These are phyloP conservation scores for Alternaria ventricosa DNA, from an alignment of 2,329 filamentous ascomycete genomes.

Conservation along the genomic window DNA sequence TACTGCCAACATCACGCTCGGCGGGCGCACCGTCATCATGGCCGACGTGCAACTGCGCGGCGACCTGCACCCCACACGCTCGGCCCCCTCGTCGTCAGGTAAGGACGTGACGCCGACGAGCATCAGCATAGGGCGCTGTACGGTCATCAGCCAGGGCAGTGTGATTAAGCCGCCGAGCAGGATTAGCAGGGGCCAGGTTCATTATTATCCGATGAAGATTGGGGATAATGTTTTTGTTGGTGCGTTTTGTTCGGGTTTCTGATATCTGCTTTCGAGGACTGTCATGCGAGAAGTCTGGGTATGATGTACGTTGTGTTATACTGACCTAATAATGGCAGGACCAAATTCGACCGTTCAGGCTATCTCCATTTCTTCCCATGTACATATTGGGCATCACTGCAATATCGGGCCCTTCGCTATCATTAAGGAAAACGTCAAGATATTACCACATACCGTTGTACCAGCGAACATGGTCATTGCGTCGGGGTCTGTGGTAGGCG, in stretches of 20 bases:
- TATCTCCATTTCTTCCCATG: slow-evolving; percentile 81
- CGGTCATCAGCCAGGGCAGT: slow-evolving; percentile 80
- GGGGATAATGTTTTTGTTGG: slow-evolving; percentile 95
- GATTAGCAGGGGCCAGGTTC: slow-evolving; percentile 75
- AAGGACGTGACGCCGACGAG: slow-evolving; percentile 56
- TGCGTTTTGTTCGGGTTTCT: slow-evolving; percentile 48
- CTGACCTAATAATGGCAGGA: slow-evolving; percentile 21
- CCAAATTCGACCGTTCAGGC: slow-evolving; percentile 76
- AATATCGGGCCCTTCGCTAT: slow-evolving; percentile 87
- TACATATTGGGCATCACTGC: slow-evolving; percentile 79
- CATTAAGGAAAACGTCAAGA: slow-evolving; percentile 89
- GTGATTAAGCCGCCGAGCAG: slow-evolving; percentile 84
- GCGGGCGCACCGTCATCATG: slow-evolving; percentile 92
- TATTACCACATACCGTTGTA: slow-evolving; percentile 84
- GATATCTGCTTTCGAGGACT: too few species aligned
- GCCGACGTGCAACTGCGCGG: slow-evolving; percentile 93
- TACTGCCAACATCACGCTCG: slow-evolving; percentile 97
- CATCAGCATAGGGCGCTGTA: slow-evolving; percentile 90
- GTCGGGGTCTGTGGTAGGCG: slow-evolving; percentile 87
- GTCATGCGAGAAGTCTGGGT: too few species aligned
- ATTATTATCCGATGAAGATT: slow-evolving; percentile 88
- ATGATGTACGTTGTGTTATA: background rate
- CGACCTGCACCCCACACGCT: slow-evolving; percentile 67
- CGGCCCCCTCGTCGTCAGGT: slow-evolving; percentile 40
- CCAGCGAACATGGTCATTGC: slow-evolving; percentile 90